phyloP scores from a whole-genome alignment of 345 rosid species.

The Pseudoturritis turrita region DNA sequence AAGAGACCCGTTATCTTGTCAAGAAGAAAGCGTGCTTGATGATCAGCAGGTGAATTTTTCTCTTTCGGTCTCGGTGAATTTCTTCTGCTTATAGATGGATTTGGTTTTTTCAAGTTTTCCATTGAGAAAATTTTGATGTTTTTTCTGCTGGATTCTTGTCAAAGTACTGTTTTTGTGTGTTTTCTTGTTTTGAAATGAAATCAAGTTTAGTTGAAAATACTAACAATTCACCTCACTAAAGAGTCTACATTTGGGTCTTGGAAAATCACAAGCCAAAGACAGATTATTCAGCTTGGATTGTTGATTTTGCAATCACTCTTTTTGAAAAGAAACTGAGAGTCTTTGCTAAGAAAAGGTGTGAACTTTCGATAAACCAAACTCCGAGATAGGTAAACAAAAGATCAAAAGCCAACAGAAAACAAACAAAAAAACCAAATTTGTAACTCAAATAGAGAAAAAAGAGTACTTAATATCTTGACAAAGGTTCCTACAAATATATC shows the following conservation, averaged over 20 bases:
- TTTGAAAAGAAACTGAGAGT: not conserved
- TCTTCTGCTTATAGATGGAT: not conserved
- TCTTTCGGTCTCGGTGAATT: not conserved
- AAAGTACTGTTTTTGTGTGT: not conserved
- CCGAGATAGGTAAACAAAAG: not conserved
- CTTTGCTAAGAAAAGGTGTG: not conserved
- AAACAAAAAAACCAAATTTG: not conserved
- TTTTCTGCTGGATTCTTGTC: not conserved
- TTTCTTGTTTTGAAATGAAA: not conserved
- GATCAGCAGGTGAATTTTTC: not conserved
- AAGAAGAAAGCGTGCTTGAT: slow-evolving; percentile 61
- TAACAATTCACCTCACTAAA: not conserved
- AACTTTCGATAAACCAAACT: not conserved
- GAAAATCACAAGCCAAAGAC: not conserved
- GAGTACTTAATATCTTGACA: not conserved
- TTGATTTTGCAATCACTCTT: not conserved
- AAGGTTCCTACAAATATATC: not conserved
- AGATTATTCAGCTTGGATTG: not conserved
- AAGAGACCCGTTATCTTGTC: slow-evolving; percentile 34
- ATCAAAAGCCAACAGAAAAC: not conserved
- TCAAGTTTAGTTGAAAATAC: not conserved
- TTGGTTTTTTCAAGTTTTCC: not conserved
- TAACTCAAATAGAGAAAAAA: slow-evolving; percentile 3
- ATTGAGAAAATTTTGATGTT: not conserved
- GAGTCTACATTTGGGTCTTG: not conserved